Base-by-base conservation (phyloP, 345 rosid species). In the Gossypium turneri region DNA sequence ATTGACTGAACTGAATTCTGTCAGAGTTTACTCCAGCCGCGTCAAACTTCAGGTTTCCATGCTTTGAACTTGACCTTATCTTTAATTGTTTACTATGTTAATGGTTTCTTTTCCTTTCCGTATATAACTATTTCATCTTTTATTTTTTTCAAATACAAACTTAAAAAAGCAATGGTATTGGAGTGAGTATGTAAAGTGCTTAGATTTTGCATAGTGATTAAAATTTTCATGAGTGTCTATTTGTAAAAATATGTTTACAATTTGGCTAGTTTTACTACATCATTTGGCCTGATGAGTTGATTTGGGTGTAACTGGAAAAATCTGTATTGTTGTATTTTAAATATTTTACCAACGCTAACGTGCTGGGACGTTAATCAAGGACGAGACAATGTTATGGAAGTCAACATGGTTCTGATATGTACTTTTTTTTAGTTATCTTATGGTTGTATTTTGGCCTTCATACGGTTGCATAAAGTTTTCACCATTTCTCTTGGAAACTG, bases 11-110 rank as follows among this genome's bases (percentile, higher is more conserved):
- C 82, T 86, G 47, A 94, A 88, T 76, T 87, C 93, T 48, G 81
- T 66, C 79, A 86, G 84, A 84, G 97, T 90, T 67, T 86, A 89
- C 86, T 87, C 97, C 7, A 89, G 91, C 81, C 88, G 92, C 47
- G 56, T 87, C 63, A 90, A 89, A 80, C 93, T 85, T 82, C 97
- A 94, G 97, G 98, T 94, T 58, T 71, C 64, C 59, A 50, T 58
- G 61, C 75, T 70, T 73, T 51, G 34, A 64, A 72, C 55, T 55
- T 19, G 2, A 77, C 34, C 5, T 41, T 47, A 47, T 27, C 53
- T 60, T 34, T 12, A 27, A n/a, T 72, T 7, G 52, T 55, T 41
- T 1, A 11, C 70, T 50, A 34, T 20, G 8, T 17, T 16, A 1
- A 3, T 57, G 24, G 12, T 9, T 50, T 58, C 22, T 48, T 67